Evolutionary conservation across 1,139 yeast genomes (phyloP), one percentile per base, ranked within the genome.

Genomic region (Kodamaea sp.): DNA sequence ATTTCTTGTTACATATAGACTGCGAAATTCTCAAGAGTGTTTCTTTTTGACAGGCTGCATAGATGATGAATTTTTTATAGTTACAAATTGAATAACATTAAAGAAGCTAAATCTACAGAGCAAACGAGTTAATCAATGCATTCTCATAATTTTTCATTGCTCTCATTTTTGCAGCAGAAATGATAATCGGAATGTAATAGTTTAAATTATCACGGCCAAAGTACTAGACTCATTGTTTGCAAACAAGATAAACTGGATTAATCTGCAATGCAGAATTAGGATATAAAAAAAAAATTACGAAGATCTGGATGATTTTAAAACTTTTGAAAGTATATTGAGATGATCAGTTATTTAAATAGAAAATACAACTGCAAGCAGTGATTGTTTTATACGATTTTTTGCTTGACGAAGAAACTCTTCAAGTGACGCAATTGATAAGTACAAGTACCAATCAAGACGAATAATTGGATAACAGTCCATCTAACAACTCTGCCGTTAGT

Each of bases 351-450:
- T 22, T 10, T 31, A 31, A 23, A 31, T 22, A 31, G 12, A 23
- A 12, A 22, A 12, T 22, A 22, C 15, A 9, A 9, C n/a, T 29
- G 22, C 20, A n/a, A 26, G 20, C 20, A 15, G 20, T 15, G 20
- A 15, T 15, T 15, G 20, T 15, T 7, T 52, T 59, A 71, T 27
- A 72, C 76, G 52, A 72, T 70, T 58, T 72, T 72, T 57, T 72
- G 78, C 58, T 72, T 72, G 46, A 71, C 76, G 44, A 72, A 72
- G 65, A 72, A 72, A 33, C 73, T 54, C 69, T 70, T 71, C 68
- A 72, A 71, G 55, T 71, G 77, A 42, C 67, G 67, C 55, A 72
- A 66, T 54, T 72, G 78, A 60, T 70, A 72, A 43, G 66, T 60
- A 54, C 77, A 71, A 26, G 78, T 70, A 39, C 74, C 75, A 30